Evolutionary conservation across 306 rosid genomes (phyloP).

Genomic region (Prunus kanzakura): DNA sequence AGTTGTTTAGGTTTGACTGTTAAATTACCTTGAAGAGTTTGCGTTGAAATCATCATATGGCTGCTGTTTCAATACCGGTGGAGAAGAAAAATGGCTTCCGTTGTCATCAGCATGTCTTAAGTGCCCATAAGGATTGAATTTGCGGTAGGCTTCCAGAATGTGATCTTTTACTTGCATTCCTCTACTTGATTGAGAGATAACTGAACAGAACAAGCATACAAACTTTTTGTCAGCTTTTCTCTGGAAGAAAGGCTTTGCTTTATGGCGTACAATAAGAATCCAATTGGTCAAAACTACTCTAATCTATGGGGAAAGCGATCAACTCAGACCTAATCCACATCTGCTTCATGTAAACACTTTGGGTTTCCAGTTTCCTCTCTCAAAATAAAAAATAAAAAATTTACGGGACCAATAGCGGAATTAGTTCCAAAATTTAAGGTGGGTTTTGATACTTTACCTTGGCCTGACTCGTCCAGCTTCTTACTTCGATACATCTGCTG

Average conservation of each 20-base stretch:
- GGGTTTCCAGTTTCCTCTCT: too few relatives aligned
- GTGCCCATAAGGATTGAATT: constrained; percentile 38
- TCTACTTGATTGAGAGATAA: constrained; percentile 38
- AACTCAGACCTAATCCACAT: too few relatives aligned
- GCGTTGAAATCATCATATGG: constrained; percentile 21
- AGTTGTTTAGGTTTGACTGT: neutral
- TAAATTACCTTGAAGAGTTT: constrained; percentile 45
- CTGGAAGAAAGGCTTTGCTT: neutral
- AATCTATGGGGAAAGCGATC: too few relatives aligned
- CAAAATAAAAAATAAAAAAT: too few relatives aligned
- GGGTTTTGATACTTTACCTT: constrained; percentile 41
- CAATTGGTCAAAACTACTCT: too few relatives aligned
- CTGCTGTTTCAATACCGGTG: constrained; percentile 29
- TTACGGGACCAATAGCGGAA: too few relatives aligned
- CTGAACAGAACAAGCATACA: constrained; percentile 29
- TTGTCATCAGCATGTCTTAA: constrained; percentile 29
- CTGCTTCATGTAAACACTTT: too few relatives aligned
- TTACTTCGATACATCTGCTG: constrained; percentile 85
- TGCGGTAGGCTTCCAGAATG: constrained; percentile 43
- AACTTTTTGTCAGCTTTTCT: neutral
- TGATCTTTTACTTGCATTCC: constrained; percentile 48
- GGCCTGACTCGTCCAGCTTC: constrained; percentile 84
- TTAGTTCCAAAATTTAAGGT: too few relatives aligned
- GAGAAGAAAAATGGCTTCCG: constrained; percentile 26
- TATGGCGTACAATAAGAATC: too few relatives aligned